These are phyloP conservation scores for Cicer judaicum DNA, from an alignment of 306 rosid species.

Conservation along the genomic window DNA sequence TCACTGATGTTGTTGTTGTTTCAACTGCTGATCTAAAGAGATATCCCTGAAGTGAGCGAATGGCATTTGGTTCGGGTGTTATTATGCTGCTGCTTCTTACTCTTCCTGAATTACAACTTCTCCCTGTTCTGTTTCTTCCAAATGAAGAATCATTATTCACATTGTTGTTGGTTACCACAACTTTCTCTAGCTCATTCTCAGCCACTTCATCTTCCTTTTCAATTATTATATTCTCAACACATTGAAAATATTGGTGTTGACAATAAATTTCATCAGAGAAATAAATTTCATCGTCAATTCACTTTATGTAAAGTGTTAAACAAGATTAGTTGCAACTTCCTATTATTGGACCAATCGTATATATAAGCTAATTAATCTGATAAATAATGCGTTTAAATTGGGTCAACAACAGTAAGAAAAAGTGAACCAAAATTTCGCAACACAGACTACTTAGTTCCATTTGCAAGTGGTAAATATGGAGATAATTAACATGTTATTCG, in stretches of 20 bases:
- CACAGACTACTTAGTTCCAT: conserved; percentile 6
- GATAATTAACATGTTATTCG: neutral
- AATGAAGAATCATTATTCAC: conserved; percentile 55
- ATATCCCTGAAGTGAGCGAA: conserved; percentile 77
- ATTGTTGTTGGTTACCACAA: conserved; percentile 31
- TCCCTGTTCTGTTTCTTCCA: conserved; percentile 70
- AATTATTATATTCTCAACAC: conserved; percentile 73
- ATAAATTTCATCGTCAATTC: neutral
- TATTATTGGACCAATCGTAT: neutral
- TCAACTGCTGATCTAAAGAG: conserved; percentile 82
- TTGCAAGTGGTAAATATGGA: neutral
- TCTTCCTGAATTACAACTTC: conserved; percentile 63
- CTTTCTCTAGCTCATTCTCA: conserved; percentile 87
- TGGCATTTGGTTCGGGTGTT: neutral
- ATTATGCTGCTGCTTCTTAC: neutral
- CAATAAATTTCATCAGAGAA: conserved; percentile 23
- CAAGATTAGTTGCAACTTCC: conserved; percentile 1
- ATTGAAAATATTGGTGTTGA: conserved; percentile 60
- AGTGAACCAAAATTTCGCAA: neutral
- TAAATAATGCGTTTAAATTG: conserved; percentile 5
- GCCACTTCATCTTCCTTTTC: conserved; percentile 78
- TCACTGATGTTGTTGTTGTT: conserved; percentile 56
- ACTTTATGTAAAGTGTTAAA: conserved; percentile 16
- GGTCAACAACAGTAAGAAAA: conserved; percentile 7
- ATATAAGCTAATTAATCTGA: conserved; percentile 7